A percentile compares a stretch with the other conserved stretches of the same genome.
phyloP scores from a whole-genome alignment of 495 filamentous ascomycete species.

The Parmelia sp. region DNA sequence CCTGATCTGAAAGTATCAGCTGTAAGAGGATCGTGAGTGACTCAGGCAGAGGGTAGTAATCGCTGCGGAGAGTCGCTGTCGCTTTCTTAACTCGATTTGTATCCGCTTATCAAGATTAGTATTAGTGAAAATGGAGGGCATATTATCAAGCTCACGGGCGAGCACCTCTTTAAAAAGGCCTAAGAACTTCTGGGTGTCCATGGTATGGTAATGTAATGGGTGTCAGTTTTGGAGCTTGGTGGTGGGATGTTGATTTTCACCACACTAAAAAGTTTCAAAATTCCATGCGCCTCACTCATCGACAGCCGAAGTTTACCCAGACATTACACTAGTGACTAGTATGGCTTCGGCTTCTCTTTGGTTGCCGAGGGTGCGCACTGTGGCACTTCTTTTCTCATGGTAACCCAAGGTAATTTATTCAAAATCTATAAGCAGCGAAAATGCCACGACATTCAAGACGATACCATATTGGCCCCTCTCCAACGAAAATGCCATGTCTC shows the following conservation, averaged over 20 bases:
- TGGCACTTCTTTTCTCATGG: too few relatives aligned
- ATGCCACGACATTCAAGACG: neutral
- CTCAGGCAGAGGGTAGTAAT: conserved; percentile 80
- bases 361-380: too few relatives aligned
- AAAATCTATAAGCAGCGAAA: neutral
- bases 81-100: conserved; percentile 79
- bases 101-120: conserved; percentile 48
- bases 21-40: conserved; percentile 79
- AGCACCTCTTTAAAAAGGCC: conserved; percentile 40
- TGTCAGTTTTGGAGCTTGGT: neutral
- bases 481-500: neutral
- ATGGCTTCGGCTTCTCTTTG: neutral
- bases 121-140: conserved; percentile 1
- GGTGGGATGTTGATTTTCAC: neutral
- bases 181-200: conserved; percentile 45
- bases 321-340: neutral
- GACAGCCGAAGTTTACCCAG: neutral
- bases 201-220: too few relatives aligned
- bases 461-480: neutral
- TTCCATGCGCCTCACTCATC: neutral
- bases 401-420: too few relatives aligned
- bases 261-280: neutral
- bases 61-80: conserved; percentile 82
- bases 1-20: conserved; percentile 67
- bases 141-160: conserved; percentile 37